Base-by-base conservation (phyloP, 306 rosid genomes). In the Prunus fruticosa region DNA sequence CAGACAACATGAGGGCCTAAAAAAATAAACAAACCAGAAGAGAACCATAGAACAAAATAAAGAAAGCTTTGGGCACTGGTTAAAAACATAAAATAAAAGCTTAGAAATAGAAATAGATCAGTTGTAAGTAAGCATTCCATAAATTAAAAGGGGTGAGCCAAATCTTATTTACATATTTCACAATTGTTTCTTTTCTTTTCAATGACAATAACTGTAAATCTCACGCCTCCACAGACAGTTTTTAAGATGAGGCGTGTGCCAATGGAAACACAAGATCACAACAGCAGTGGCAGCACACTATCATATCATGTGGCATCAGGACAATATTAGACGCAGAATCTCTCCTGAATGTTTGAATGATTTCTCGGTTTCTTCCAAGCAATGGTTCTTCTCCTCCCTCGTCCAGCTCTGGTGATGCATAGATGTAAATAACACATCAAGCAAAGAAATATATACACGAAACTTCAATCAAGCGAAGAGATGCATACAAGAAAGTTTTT, bases 301-400 rank as follows among this genome's bases (percentile, higher is more conserved):
- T 38, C 11, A 62, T 41, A 28, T 13, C 14, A 67, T 22, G 25
- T 34, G 30, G 73, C 54, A 71, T 89, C 80, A 90, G 4, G 97
- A 91, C 67, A 96, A 76, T 81, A 96, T 87, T n/a, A 91, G 69
- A 72, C 97, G 98, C 25, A 96, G 97, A 83, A 96, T 96, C 67
- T 96, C 98, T 45, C 99, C 99, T 0, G 99, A 96, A 58, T 83
- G 52, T 85, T 89, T 91, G 85, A 96, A 96, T 14, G 99, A 92
- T 80, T 92, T 92, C 78, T 92, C 93, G 0, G 99, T 96, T 88
- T 96, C 99, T 84, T 92, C 99, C 81, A 96, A 76, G 78, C 97
- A 96, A 78, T 87, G 98, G 81, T 96, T 46, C 91, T 96, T 96
- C 85, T 96, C 99, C 85, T 89, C 99, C 69, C 98, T 87, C 18